A percentile compares a stretch with the other conserved stretches of the same genome.
phyloP scores from a whole-genome alignment of 441 rosid species.

The Hypseocharis bilobata region DNA sequence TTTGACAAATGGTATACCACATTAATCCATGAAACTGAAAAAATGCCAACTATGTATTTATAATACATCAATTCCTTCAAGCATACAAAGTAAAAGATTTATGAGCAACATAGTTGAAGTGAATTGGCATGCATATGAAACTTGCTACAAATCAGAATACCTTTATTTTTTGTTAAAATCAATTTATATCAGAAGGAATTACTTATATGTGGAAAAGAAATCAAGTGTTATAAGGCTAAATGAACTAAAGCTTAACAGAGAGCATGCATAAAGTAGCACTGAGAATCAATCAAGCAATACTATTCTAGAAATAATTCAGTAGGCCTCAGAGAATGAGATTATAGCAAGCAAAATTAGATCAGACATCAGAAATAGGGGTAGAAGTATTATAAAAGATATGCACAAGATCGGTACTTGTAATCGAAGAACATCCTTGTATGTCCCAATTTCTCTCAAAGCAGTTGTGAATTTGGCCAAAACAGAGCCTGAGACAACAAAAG shows the following conservation, averaged over 20 bases:
- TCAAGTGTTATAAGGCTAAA: not conserved
- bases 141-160: not conserved
- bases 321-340: not conserved
- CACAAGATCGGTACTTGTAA: slow-evolving; percentile 12
- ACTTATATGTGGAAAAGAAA: not conserved
- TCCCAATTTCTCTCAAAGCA: slow-evolving; percentile 16
- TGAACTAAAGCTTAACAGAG: not conserved
- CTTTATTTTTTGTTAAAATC: not conserved
- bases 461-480: slow-evolving; percentile 12
- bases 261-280: not conserved
- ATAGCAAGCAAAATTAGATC: slow-evolving; percentile 9
- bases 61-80: too few relatives aligned
- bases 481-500: slow-evolving; percentile 8
- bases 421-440: slow-evolving; percentile 16
- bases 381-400: not conserved
- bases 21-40: too few relatives aligned
- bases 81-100: too few relatives aligned
- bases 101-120: too few relatives aligned
- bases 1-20: too few relatives aligned
- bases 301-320: not conserved
- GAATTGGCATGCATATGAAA: not conserved
- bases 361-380: not conserved
- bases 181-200: not conserved
- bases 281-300: not conserved
- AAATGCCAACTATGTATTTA: too few relatives aligned